Evolutionary conservation across 2,329 filamentous ascomycete genomes (phyloP).

Genomic region (Venturia aucupariae): DNA sequence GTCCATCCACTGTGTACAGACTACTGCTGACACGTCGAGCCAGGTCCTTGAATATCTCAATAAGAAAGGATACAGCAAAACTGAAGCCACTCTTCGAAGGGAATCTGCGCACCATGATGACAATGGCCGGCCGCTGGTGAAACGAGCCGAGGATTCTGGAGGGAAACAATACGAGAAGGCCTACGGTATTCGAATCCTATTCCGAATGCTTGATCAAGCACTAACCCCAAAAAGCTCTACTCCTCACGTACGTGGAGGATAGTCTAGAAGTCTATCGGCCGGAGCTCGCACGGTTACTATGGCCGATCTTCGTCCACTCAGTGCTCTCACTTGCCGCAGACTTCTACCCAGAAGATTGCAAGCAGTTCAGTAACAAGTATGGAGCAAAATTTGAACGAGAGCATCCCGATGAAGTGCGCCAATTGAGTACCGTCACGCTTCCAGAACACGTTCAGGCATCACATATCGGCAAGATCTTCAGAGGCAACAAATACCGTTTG

Average conservation of each 20-base stretch:
- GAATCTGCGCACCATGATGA: conserved; percentile 78
- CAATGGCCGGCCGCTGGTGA: conserved; percentile 66
- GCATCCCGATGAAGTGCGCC: conserved; percentile 71
- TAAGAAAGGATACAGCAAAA: conserved; percentile 89
- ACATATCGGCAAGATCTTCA: conserved; percentile 68
- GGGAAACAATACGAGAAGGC: conserved; percentile 70
- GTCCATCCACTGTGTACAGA: no score
- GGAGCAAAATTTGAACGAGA: conserved; percentile 63
- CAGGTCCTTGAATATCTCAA: conserved; percentile 88
- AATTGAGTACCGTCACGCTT: conserved; percentile 63
- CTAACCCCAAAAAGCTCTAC: conserved; percentile 37
- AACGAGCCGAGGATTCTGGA: conserved; percentile 55
- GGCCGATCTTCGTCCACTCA: conserved; percentile 91
- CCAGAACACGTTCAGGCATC: conserved; percentile 73
- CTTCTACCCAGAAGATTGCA: conserved; percentile 61
- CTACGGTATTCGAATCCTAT: conserved; percentile 41
- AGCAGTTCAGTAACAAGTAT: conserved; percentile 62
- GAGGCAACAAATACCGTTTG: conserved; percentile 78
- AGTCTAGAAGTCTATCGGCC: conserved; percentile 94
- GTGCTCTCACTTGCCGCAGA: conserved; percentile 71
- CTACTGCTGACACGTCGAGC: neutral
- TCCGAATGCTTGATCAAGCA: no score
- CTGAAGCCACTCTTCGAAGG: conserved; percentile 83
- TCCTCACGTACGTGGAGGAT: conserved; percentile 80
- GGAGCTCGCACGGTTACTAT: conserved; percentile 77